Evolutionary conservation across 129 eudicot genomes (phyloP).

Genomic region (Tagetes erecta): DNA sequence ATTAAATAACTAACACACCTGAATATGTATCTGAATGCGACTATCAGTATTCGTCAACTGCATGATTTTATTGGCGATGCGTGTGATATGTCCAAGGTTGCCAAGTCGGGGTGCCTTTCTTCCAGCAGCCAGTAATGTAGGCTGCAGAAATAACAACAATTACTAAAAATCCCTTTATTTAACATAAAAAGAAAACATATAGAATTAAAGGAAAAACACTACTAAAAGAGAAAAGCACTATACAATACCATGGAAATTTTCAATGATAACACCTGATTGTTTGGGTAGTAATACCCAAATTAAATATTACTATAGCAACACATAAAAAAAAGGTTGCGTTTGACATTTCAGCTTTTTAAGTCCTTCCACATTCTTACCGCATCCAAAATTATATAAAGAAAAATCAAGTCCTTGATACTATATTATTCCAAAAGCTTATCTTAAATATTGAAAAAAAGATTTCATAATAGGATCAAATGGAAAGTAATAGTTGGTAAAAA

Average conservation of each 20-base stretch:
- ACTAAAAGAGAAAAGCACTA: not conserved
- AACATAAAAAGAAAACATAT: not conserved
- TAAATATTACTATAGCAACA: not conserved
- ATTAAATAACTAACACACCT: slow-evolving; percentile 42
- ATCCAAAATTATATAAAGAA: not conserved
- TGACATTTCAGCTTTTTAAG: not conserved
- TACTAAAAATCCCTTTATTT: not conserved
- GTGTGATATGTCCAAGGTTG: slow-evolving; percentile 81
- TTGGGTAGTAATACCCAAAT: not conserved
- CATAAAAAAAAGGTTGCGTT: not conserved
- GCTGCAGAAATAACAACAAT: slow-evolving; percentile 45
- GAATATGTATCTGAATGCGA: slow-evolving; percentile 58
- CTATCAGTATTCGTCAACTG: slow-evolving; percentile 60
- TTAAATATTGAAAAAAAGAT: not conserved
- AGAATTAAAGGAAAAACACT: not conserved
- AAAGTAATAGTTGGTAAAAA: not conserved
- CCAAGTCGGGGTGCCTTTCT: slow-evolving; percentile 64
- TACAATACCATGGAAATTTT: not conserved
- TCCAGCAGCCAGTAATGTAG: slow-evolving; percentile 66
- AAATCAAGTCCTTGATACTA: not conserved
- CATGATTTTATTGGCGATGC: slow-evolving; percentile 70
- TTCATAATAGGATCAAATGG: not conserved
- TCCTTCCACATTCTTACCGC: not conserved
- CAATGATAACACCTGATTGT: not conserved
- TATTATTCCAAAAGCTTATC: not conserved